Evolutionary conservation across 257 asterid genomes (phyloP).

Genomic region (Fraxinus pennsylvanica): DNA sequence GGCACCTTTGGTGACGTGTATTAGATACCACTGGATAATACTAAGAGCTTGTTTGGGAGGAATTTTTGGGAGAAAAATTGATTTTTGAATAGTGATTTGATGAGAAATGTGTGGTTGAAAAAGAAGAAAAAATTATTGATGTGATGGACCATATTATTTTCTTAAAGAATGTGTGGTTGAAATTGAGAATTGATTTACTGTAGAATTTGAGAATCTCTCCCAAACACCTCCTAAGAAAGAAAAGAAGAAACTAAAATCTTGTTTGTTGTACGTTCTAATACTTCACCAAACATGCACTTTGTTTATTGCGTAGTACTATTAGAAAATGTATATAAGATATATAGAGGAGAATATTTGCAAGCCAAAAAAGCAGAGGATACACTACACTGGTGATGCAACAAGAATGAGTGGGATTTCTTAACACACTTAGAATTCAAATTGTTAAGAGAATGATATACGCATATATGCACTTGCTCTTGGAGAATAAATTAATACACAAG

Average conservation of each 20-base stretch:
- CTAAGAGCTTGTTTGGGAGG: too few relatives aligned
- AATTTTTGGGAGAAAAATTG: too few relatives aligned
- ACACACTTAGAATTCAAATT: constrained; percentile 7
- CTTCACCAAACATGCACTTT: not conserved
- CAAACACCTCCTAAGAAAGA: not conserved
- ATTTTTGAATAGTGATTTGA: too few relatives aligned
- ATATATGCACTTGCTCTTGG: constrained; percentile 14
- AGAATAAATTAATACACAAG: not conserved
- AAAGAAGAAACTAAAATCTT: not conserved
- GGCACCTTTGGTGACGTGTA: not conserved
- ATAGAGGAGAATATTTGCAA: not conserved
- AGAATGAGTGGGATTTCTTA: not conserved
- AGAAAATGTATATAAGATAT: not conserved
- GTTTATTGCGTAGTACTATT: constrained; percentile 2
- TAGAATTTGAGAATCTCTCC: too few relatives aligned
- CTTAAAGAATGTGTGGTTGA: too few relatives aligned
- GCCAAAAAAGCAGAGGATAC: not conserved
- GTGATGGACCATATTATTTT: too few relatives aligned
- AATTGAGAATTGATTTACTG: too few relatives aligned
- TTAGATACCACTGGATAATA: not conserved
- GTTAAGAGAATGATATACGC: not conserved
- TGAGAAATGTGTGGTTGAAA: too few relatives aligned
- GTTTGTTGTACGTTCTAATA: not conserved
- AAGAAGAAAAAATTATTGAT: too few relatives aligned
- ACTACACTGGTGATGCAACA: not conserved